Base-by-base conservation (phyloP, 164 flowering plant species). In the Buxus sempervirens region DNA sequence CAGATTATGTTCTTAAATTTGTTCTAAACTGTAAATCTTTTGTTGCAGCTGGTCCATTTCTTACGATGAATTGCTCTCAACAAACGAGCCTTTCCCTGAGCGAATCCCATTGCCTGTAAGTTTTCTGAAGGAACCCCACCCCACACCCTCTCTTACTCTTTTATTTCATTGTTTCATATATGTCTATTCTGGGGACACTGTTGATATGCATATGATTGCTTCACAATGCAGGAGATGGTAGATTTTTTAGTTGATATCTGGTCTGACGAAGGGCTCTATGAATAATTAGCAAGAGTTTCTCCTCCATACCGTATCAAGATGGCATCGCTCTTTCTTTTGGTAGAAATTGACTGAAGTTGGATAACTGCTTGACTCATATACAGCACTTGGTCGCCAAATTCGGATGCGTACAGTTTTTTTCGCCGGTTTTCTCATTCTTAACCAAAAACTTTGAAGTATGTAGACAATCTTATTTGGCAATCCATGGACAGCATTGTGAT, bases 191-290 rank as follows among this genome's bases (percentile, higher is more conserved):
- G 18, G 22, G 22, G 24, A 20, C 38, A 14, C 3, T 32, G 26
- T 18, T 45, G 4, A 51, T 20, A 0, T 51, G 27, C 49, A 62
- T 73, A 54, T 62, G n/a, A 32, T 32, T 32, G 38, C 24, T 60
- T 41, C n/a, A 51, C 62, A 27, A n/a, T 78, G 82, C 86, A 87
- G 91, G 89, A 87, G 70, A 87, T 87, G 89, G 91, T 87, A 22
- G 89, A 87, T 69, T 87, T 87, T 70, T 72, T 87, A 70, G 89
- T 85, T 66, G 91, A 87, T 68, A 87, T 85, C 58, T 87, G 91
- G 91, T 79, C 80, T 24, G 86, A 83, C 55, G 88, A 87, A 73
- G 91, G 89, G 26, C 81, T 87, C 24, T 84, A 57, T 26, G 88
- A 86, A 67, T 68, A 73, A 58, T 23, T 28, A 16, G 9, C 20